phyloP scores from a whole-genome alignment of 495 filamentous ascomycete species.

The Penicillium subrubescens region DNA sequence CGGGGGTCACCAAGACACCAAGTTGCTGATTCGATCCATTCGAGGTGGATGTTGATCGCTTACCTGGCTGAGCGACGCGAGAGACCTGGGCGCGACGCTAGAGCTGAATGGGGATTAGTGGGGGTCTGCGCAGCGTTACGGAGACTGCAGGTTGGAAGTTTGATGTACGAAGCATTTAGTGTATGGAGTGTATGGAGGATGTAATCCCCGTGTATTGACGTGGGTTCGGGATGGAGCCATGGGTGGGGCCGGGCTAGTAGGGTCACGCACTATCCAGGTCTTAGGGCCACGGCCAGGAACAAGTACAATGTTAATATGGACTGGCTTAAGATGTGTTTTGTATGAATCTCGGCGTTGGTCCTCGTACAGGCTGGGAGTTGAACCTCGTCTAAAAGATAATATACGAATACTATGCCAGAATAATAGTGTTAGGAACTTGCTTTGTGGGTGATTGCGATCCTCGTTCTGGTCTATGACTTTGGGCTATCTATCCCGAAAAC shows the following conservation, averaged over 20 bases:
- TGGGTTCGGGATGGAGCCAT: neutral
- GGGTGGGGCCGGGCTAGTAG: neutral
- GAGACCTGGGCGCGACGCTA: constrained; percentile 1
- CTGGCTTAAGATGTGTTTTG: no score
- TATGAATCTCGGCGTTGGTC: neutral
- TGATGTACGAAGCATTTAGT: neutral
- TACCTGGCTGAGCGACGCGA: constrained; percentile 17
- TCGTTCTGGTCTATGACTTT: constrained; percentile 7
- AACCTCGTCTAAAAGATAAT: constrained; percentile 16
- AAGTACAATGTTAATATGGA: neutral
- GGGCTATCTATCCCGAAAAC: neutral
- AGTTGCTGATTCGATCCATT: constrained; percentile 25
- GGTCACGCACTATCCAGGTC: constrained; percentile 27
- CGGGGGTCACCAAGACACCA: neutral
- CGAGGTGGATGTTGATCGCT: constrained; percentile 25
- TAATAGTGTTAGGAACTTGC: neutral
- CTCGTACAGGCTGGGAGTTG: constrained; percentile 12
- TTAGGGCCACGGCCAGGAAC: constrained; percentile 23
- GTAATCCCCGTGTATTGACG: constrained; percentile 1
- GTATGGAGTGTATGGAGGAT: neutral
- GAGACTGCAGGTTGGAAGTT: neutral
- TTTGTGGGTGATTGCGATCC: constrained; percentile 31
- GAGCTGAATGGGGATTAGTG: constrained; percentile 3
- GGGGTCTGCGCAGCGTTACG: neutral
- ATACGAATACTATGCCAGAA: neutral